These are phyloP conservation scores for Trifolium subterraneum DNA, from an alignment of 306 rosid genomes.

Conservation along the genomic window DNA sequence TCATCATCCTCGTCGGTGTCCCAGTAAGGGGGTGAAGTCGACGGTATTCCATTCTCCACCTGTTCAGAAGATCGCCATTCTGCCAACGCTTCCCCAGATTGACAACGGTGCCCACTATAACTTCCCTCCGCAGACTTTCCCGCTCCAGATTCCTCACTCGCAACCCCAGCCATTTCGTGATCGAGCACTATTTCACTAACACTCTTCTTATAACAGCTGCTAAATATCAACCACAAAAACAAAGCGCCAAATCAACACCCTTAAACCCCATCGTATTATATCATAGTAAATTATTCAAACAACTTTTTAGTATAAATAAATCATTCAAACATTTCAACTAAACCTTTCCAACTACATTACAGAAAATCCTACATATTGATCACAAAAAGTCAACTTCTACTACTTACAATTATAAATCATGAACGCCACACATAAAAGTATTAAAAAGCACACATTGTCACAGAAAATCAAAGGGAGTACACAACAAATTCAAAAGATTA, in stretches of 20 bases:
- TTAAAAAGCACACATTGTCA: slow-evolving; percentile 10
- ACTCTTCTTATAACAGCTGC: slow-evolving; percentile 54
- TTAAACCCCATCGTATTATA: slow-evolving; percentile 33
- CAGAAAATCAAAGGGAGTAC: slow-evolving; percentile 3
- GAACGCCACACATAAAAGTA: neutral
- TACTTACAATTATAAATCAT: slow-evolving; percentile 7
- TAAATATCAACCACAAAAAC: slow-evolving; percentile 41
- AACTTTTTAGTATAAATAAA: slow-evolving; percentile 2
- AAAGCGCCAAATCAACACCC: slow-evolving; percentile 27
- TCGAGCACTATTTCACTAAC: slow-evolving; percentile 52
- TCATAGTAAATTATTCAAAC: slow-evolving; percentile 28
- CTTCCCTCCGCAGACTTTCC: slow-evolving; percentile 79
- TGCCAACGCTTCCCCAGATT: slow-evolving; percentile 90
- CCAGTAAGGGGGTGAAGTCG: slow-evolving; percentile 98
- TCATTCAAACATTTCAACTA: slow-evolving; percentile 9
- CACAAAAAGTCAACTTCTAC: neutral
- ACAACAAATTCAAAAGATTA: slow-evolving; percentile 18
- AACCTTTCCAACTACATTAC: slow-evolving; percentile 1
- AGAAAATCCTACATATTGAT: neutral
- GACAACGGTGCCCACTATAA: slow-evolving; percentile 79
- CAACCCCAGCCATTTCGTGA: slow-evolving; percentile 78
- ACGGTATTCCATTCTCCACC: slow-evolving; percentile 93
- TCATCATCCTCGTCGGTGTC: slow-evolving; percentile 92
- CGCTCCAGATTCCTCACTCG: slow-evolving; percentile 78
- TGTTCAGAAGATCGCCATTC: slow-evolving; percentile 99